These are phyloP conservation scores for Jackrogersella minutella DNA, from an alignment of 495 filamentous ascomycete genomes.

Conservation along the genomic window DNA sequence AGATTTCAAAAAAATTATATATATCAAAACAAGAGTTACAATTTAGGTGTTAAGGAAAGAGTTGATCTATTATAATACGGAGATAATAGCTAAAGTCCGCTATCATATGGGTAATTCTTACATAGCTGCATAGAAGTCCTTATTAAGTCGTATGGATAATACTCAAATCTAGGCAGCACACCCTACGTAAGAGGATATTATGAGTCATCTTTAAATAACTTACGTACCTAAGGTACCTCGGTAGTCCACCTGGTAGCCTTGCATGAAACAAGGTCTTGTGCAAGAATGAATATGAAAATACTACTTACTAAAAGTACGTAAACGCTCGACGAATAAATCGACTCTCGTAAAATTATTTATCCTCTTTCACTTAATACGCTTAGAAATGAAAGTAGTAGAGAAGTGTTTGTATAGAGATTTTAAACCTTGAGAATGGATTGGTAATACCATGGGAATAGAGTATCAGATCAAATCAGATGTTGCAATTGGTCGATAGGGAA, in stretches of 20 bases:
- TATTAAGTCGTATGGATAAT: neutral
- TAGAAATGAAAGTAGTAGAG: too few relatives aligned
- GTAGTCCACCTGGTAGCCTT: slow-evolving; percentile 25
- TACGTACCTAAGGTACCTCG: too few relatives aligned
- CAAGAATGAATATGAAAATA: neutral
- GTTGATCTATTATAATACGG: slow-evolving; percentile 1
- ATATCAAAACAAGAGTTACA: neutral
- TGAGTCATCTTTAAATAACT: slow-evolving; percentile 28
- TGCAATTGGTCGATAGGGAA: neutral
- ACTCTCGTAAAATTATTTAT: slow-evolving; percentile 1
- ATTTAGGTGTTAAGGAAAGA: neutral
- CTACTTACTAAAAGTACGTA: neutral
- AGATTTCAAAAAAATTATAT: neutral
- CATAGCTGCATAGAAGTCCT: too few relatives aligned
- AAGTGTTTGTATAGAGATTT: too few relatives aligned
- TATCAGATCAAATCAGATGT: neutral
- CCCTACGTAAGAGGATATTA: slow-evolving; percentile 20
- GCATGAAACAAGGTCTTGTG: slow-evolving; percentile 17
- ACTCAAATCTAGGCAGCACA: slow-evolving; percentile 35
- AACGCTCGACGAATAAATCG: neutral
- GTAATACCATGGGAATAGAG: neutral
- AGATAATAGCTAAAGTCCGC: slow-evolving; percentile 21
- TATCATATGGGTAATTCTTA: neutral
- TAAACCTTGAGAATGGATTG: neutral
- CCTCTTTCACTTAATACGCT: neutral